These are phyloP conservation scores for Penicillium taxi DNA, from an alignment of 495 filamentous ascomycete genomes.

Conservation along the genomic window DNA sequence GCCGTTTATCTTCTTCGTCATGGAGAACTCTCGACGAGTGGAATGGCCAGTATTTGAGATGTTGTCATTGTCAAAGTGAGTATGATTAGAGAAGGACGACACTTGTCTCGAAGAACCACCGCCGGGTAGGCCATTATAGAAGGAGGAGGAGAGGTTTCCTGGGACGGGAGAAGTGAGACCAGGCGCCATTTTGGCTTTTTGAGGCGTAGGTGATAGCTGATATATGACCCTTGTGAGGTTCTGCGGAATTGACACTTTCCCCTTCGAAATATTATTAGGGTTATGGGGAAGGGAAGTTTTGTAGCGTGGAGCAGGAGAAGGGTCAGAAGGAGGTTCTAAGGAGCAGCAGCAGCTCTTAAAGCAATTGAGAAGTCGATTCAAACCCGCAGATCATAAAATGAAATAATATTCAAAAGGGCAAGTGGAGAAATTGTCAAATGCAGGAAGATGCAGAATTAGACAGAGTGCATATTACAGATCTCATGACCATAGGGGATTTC, in stretches of 20 bases:
- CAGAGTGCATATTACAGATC: background rate
- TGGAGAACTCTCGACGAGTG: constrained; percentile 11
- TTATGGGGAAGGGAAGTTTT: background rate
- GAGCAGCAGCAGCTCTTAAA: constrained; percentile 21
- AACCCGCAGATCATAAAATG: too few relatives aligned
- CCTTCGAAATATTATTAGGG: background rate
- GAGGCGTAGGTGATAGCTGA: constrained; percentile 1
- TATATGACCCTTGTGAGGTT: background rate
- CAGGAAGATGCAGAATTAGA: background rate
- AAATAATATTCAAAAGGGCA: too few relatives aligned
- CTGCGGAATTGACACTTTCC: constrained; percentile 7
- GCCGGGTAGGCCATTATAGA: constrained; percentile 11
- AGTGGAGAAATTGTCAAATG: too few relatives aligned
- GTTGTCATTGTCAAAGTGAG: constrained; percentile 18
- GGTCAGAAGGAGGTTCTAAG: constrained; percentile 8
- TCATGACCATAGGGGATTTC: background rate
- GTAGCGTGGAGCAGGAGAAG: constrained; percentile 8
- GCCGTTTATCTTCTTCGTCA: constrained; percentile 16
- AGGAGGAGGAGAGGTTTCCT: constrained; percentile 15
- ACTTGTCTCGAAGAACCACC: constrained; percentile 16
- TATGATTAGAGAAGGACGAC: constrained; percentile 12
- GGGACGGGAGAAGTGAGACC: constrained; percentile 17
- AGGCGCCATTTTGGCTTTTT: constrained; percentile 15
- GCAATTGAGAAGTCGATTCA: constrained; percentile 16
- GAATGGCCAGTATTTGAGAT: constrained; percentile 18